Evolutionary conservation across 2,329 filamentous ascomycete species (phyloP).

Genomic region (Scedosporium dehoogii): DNA sequence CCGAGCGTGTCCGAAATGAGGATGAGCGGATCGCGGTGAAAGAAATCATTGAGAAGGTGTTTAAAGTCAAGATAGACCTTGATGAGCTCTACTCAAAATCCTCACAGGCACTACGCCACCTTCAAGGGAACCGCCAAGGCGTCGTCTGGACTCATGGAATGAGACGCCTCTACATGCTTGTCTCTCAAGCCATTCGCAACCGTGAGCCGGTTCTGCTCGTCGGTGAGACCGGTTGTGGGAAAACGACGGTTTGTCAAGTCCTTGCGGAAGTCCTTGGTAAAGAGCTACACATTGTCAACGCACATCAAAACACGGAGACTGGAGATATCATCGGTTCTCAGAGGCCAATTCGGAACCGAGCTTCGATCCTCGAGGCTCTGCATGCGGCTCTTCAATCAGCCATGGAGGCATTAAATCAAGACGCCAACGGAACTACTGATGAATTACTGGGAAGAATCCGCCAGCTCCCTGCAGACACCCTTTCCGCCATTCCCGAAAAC

Average conservation of each 20-base stretch:
- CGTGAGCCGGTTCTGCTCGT: constrained; percentile 92
- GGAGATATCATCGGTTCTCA: constrained; percentile 96
- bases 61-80: constrained; percentile 76
- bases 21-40: constrained; percentile 82
- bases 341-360: constrained; percentile 77
- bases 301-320: constrained; percentile 96
- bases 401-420: constrained; percentile 28
- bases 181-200: constrained; percentile 76
- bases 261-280: constrained; percentile 71
- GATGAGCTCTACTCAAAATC: constrained; percentile 59
- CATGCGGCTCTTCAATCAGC: constrained; percentile 46
- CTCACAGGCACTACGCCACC: constrained; percentile 41
- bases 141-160: constrained; percentile 96
- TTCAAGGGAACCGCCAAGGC: constrained; percentile 41
- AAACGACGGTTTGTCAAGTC: constrained; percentile 92
- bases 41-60: constrained; percentile 76
- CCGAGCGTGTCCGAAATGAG: constrained; percentile 83
- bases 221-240: constrained; percentile 94
- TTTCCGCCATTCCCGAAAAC: constrained; percentile 34
- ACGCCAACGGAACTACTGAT: not conserved
- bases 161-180: constrained; percentile 80
- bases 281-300: constrained; percentile 82
- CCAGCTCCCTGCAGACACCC: constrained; percentile 31
- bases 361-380: constrained; percentile 58
- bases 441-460: constrained; percentile 27